Base-by-base conservation (phyloP, 2,329 filamentous ascomycete genomes). In the Pestalotiopsis sp. region DNA sequence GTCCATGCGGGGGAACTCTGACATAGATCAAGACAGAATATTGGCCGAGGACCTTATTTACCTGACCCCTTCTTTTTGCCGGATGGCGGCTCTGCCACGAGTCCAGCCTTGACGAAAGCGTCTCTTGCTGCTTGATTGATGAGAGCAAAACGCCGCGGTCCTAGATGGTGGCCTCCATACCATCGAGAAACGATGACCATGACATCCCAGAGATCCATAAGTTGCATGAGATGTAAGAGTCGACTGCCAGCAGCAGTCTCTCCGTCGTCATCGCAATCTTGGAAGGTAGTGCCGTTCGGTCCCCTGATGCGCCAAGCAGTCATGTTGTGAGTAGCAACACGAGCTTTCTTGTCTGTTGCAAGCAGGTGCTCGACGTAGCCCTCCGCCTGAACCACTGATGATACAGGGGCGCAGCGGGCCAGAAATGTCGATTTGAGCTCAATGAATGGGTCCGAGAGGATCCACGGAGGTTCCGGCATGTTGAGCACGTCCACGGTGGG, bases 211-310 rank as follows among this genome's bases (percentile, higher is more conserved):
- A 97, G 86, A 76, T 95, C 93, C 93, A 98, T 98, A 70, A 97
- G 82, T 83, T 98, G 94, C 90, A 99, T 92, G 38, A 99, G 83
- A 81, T 97, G 94, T 69, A 98, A 81, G 76, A 99, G 81, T 57
- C 96, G 87, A 0, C 92, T 91, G 0, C 96, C 96, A 0, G 96
- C 96, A 5, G 96, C 96, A 31, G 93, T 93, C 85, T 99, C 96
- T 2, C 96, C 96, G 78, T 99, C 96, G 75, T 99, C 96, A 75
- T 99, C 93, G 77, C 92, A 98, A 80, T 99, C 96, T 79, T 98
- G 95, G 73, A 91, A 94, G 36, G 83, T 82, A 64, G 86, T 86
- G 4, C 84, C 82, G 71, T 81, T 82, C 68, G 83, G 86, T 0
- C 88, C 88, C 38, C 87, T 88, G 67, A 98, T 95, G 12, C 96